Percentiles rank a stretch among this genome's conserved stretches.
phyloP scores from a whole-genome alignment of 306 rosid species.

The Quercus engelmannii region DNA sequence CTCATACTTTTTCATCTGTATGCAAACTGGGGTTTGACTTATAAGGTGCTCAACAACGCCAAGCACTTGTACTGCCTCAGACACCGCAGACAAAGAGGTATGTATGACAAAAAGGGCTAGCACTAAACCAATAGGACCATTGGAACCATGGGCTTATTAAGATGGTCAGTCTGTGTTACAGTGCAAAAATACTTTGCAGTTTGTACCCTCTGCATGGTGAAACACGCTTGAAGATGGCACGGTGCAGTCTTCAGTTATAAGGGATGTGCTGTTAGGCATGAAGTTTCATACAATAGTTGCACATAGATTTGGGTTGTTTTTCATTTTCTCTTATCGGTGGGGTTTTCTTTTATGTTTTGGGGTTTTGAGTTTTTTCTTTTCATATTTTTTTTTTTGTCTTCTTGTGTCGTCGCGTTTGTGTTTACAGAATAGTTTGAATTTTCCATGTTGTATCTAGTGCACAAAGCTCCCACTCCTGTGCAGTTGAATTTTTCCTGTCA shows the following conservation, averaged over 20 bases:
- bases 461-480: too few relatives aligned
- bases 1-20: conserved; percentile 14
- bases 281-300: conserved; percentile 3
- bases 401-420: not conserved
- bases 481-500: not conserved
- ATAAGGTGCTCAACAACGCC: not conserved
- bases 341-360: not conserved
- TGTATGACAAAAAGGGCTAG: conserved; percentile 1
- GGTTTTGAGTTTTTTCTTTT: not conserved
- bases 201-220: not conserved
- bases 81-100: not conserved
- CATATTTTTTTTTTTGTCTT: not conserved
- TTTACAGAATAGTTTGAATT: not conserved
- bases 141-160: conserved; percentile 24
- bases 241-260: conserved; percentile 13
- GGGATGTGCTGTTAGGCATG: conserved; percentile 4
- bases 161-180: not conserved
- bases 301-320: not conserved
- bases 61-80: conserved; percentile 7
- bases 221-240: conserved; percentile 22
- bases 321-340: not conserved
- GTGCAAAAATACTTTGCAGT: not conserved
- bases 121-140: conserved; percentile 3
- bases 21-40: conserved; percentile 22
- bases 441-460: too few relatives aligned